Evolutionary conservation across 805 yeast species (phyloP), one percentile per base, ranked within the genome.

Genomic region (Helenozyma baotianmanensis): DNA sequence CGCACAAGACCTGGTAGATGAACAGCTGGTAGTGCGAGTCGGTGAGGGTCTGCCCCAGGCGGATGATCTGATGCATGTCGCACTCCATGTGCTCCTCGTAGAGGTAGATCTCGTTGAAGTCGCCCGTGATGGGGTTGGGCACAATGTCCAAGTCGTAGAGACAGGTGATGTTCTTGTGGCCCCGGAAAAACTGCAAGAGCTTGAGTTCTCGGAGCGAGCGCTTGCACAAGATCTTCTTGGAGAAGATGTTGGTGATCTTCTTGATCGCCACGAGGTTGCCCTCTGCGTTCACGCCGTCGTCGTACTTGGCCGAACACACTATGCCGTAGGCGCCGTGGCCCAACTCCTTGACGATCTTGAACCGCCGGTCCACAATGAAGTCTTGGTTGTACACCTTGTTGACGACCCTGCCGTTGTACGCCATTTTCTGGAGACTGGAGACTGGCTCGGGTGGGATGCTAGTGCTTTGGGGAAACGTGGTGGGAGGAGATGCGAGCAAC

Each of bases 321-420:
- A 90, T 81, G 25, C 98, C 98, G 53, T 92, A 92, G 1, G 98
- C 97, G 9, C 98, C 98, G 50, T 92, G 97, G 4, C 98, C 98
- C 24, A 92, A 73, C 48, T 92, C 97, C 51, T 89, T 85, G 38
- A 87, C 86, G 47, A 92, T 73, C 53, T 87, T 85, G 56, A 90
- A 87, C 33, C 96, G 68, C 45, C 77, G 78, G 58, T 92, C 97
- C 36, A 92, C 89, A 26, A 89, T 77, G 58, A 92, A 92, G 54
- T 87, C 96, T 62, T 92, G 98, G 53, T 84, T 84, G 62, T 51
- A 64, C 14, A 65, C 72, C 45, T 56, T 56, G 42, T 60, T 60
- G 29, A 65, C 62, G 3, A 58, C 36, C 31, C 68, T 53, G n/a
- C 67, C 68, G 38, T 47, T 44, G 33, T 53, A 44, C 8, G 35